Evolutionary conservation across 768 basidiomycete species (phyloP).

Genomic region (Gymnopilus dilepis): DNA sequence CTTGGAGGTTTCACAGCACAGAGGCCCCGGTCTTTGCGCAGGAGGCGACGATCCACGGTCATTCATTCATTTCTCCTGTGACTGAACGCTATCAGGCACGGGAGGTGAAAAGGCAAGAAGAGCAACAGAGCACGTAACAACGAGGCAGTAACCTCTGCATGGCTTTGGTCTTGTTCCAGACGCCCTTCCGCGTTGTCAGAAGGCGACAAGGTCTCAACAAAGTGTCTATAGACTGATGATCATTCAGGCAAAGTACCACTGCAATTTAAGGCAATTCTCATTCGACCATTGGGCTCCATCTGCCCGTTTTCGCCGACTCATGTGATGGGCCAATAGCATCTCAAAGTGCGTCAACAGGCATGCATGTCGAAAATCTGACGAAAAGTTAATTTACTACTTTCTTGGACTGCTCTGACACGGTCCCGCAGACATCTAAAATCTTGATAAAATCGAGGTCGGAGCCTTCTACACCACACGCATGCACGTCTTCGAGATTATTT

Average conservation of each 20-base stretch:
- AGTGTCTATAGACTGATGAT: constrained; percentile 1
- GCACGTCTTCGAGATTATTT: neutral
- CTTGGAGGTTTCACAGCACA: neutral
- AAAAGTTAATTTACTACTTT: neutral
- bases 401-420: neutral
- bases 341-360: neutral
- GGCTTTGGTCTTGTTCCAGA: neutral
- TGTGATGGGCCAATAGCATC: neutral
- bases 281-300: neutral
- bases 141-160: neutral
- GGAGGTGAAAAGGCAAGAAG: neutral
- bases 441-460: neutral
- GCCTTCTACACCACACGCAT: neutral
- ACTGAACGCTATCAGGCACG: neutral
- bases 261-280: neutral
- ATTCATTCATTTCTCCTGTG: neutral
- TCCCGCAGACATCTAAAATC: neutral
- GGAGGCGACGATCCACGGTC: neutral
- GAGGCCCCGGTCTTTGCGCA: too few species aligned
- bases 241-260: neutral
- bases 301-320: neutral
- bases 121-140: neutral
- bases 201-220: neutral
- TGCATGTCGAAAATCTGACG: neutral
- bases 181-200: neutral